phyloP scores from a whole-genome alignment of 257 asterid genomes.

The Cordia subcordata region DNA sequence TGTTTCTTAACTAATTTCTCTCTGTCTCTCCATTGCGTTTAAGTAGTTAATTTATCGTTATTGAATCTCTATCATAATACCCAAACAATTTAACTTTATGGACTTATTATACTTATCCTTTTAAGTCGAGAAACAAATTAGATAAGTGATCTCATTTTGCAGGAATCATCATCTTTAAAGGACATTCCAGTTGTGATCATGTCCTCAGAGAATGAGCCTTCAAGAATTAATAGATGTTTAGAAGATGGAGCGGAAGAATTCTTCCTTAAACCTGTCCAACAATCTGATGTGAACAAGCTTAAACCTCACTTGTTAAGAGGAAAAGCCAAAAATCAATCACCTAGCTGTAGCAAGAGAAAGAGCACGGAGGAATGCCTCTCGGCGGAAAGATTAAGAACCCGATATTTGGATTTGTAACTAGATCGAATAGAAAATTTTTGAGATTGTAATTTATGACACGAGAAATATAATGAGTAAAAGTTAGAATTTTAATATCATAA shows the following conservation, averaged over 20 bases:
- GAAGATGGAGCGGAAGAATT: conserved; percentile 65
- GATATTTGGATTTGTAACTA: not conserved
- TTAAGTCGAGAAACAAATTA: no score
- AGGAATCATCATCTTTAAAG: conserved; percentile 38
- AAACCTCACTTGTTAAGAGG: conserved; percentile 39
- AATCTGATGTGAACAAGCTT: conserved; percentile 48
- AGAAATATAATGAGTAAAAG: no score
- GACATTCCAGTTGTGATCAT: conserved; percentile 71
- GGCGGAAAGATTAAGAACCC: conserved; percentile 4
- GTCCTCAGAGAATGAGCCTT: conserved; percentile 64
- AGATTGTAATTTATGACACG: not conserved
- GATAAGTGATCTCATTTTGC: conserved; percentile 1
- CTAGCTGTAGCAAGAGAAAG: not conserved
- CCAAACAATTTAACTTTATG: no score
- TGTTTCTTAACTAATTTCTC: no score
- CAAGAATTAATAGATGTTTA: conserved; percentile 56
- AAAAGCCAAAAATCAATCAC: not conserved
- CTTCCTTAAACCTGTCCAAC: conserved; percentile 55
- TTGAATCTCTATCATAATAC: no score
- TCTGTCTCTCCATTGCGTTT: no score
- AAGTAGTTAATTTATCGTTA: no score
- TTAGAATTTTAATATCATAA: no score
- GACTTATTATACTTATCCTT: no score
- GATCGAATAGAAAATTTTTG: not conserved
- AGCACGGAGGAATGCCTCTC: conserved; percentile 5